phyloP scores from a whole-genome alignment of 2,329 filamentous ascomycete genomes.

The Fusarium sp. region DNA sequence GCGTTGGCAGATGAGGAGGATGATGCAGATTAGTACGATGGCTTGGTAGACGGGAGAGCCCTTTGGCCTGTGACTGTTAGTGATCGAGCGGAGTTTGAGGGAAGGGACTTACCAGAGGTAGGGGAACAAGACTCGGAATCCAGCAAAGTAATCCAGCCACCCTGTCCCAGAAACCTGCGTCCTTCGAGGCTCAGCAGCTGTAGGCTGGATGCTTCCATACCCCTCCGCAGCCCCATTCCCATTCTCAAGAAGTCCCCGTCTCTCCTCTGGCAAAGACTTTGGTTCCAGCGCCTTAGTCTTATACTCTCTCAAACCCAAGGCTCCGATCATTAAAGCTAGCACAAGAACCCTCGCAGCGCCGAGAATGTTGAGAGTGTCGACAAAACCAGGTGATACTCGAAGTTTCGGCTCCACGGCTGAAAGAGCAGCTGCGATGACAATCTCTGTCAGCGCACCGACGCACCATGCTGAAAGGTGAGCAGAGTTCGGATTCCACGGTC shows the following conservation, averaged over 20 bases:
- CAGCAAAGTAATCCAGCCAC: conserved; percentile 57
- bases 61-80: conserved; percentile 49
- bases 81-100: not conserved
- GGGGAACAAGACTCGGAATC: conserved; percentile 55
- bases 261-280: conserved; percentile 46
- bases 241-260: conserved; percentile 51
- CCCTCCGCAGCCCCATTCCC: conserved; percentile 43
- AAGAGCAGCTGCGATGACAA: conserved; percentile 48
- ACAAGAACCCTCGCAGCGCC: conserved; percentile 45
- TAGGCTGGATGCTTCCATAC: conserved; percentile 40
- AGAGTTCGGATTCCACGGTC: conserved; percentile 51
- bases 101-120: conserved; percentile 50
- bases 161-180: conserved; percentile 47
- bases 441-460: conserved; percentile 46
- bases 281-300: conserved; percentile 39
- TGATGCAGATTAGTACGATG: conserved; percentile 51
- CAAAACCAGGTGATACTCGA: conserved; percentile 39
- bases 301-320: conserved; percentile 44
- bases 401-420: conserved; percentile 42
- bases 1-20: conserved; percentile 53
- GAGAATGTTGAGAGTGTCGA: conserved; percentile 45
- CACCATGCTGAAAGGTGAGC: conserved; percentile 51
- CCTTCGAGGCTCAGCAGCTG: conserved; percentile 30
- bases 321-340: conserved; percentile 47
- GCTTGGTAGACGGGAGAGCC: conserved; percentile 51